These are phyloP conservation scores for Lyophyllum semitale DNA, from an alignment of 768 basidiomycete genomes.

Conservation along the genomic window DNA sequence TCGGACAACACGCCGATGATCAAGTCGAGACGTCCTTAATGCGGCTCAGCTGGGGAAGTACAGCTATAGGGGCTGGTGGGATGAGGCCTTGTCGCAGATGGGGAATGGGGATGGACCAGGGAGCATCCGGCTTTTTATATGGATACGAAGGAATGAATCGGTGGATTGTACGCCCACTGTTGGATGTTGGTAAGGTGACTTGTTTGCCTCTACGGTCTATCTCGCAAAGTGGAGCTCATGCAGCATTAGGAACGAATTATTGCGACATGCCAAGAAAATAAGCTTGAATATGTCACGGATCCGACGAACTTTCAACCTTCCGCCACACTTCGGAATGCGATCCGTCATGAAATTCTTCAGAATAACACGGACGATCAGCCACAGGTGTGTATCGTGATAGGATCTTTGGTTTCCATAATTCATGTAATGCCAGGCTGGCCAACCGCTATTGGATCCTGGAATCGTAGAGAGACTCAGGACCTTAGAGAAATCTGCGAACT, in stretches of 20 bases:
- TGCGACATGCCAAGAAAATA: constrained; percentile 69
- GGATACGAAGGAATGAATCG: constrained; percentile 60
- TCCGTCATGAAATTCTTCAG: constrained; percentile 50
- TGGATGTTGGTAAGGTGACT: constrained; percentile 67
- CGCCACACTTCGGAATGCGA: constrained; percentile 70
- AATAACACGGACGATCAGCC: constrained; percentile 12
- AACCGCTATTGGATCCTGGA: constrained; percentile 25
- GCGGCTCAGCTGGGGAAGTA: constrained; percentile 62
- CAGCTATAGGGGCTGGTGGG: constrained; percentile 58
- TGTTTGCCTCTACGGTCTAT: neutral
- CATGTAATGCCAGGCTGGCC: constrained; percentile 7
- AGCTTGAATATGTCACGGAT: constrained; percentile 64
- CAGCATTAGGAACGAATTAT: constrained; percentile 69
- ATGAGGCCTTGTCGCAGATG: constrained; percentile 71
- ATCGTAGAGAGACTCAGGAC: constrained; percentile 32
- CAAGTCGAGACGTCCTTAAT: constrained; percentile 82
- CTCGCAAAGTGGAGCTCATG: neutral
- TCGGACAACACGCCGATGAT: constrained; percentile 82
- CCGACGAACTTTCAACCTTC: constrained; percentile 75
- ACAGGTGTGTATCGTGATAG: constrained; percentile 16
- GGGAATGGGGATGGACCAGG: constrained; percentile 66
- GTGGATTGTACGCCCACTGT: constrained; percentile 75
- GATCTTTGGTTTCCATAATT: neutral
- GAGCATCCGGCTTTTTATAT: constrained; percentile 31
- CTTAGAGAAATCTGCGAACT: constrained; percentile 31